Evolutionary conservation across 2,329 filamentous ascomycete species (phyloP).

Genomic region (Rhinocladiella similis): DNA sequence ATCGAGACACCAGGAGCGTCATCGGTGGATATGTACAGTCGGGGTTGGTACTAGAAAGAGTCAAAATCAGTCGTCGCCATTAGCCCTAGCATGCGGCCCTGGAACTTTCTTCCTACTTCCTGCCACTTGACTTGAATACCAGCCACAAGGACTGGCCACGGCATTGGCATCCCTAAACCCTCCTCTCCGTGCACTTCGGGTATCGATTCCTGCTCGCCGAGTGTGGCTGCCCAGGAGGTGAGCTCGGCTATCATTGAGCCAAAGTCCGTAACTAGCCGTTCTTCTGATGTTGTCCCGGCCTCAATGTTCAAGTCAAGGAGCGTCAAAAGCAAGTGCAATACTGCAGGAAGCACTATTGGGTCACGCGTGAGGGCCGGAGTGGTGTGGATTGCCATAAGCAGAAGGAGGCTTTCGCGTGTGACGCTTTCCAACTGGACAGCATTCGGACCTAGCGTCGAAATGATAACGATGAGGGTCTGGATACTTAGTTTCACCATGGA

Average conservation of each 20-base stretch:
- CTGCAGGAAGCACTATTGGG: slow-evolving; percentile 66
- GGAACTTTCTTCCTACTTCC: slow-evolving; percentile 52
- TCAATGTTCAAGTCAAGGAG: slow-evolving; percentile 74
- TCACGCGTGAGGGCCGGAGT: slow-evolving; percentile 57
- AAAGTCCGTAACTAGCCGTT: slow-evolving; percentile 71
- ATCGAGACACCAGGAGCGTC: too few species aligned
- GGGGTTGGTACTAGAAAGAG: slow-evolving; percentile 10
- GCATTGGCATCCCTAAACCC: slow-evolving; percentile 54
- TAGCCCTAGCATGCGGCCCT: slow-evolving; percentile 30
- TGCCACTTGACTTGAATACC: slow-evolving; percentile 77
- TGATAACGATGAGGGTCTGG: slow-evolving; percentile 78
- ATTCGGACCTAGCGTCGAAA: slow-evolving; percentile 80
- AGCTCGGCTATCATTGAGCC: slow-evolving; percentile 80
- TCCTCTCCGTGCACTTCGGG: slow-evolving; percentile 56
- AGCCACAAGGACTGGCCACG: slow-evolving; percentile 65
- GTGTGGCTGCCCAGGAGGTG: slow-evolving; percentile 75
- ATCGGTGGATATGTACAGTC: neutral
- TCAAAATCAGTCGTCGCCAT: slow-evolving; percentile 26
- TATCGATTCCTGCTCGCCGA: slow-evolving; percentile 63
- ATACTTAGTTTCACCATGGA: slow-evolving; percentile 76
- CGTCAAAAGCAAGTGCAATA: slow-evolving; percentile 77
- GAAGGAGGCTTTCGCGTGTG: slow-evolving; percentile 78
- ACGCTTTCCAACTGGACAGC: slow-evolving; percentile 75
- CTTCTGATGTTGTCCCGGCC: slow-evolving; percentile 52
- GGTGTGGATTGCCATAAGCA: slow-evolving; percentile 70